Percentiles rank a stretch among this genome's conserved stretches.
Evolutionary conservation across 345 rosid genomes (phyloP).

Genomic region (Dovyalis caffra): DNA sequence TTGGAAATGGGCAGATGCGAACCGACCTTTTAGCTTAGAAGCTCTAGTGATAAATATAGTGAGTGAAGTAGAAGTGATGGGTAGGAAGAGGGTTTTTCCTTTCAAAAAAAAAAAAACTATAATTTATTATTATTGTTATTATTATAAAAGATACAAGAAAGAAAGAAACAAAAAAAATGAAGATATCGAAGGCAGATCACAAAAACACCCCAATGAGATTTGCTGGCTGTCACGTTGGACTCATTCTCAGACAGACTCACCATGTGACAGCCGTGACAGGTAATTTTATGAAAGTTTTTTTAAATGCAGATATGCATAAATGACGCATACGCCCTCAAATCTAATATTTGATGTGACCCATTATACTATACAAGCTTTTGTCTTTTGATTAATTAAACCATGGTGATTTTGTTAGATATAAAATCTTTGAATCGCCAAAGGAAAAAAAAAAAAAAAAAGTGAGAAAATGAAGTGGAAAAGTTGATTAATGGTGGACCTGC

Average conservation of each 20-base stretch:
- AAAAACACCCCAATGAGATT: neutral
- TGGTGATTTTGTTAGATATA: too few species aligned
- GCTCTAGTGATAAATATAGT: neutral
- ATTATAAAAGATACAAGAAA: neutral
- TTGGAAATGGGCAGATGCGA: neutral
- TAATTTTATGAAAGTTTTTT: neutral
- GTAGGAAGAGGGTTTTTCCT: neutral
- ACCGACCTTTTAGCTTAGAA: neutral
- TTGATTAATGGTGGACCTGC: too few species aligned
- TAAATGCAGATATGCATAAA: neutral
- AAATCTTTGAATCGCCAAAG: too few species aligned
- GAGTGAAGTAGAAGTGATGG: neutral
- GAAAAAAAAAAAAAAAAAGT: too few species aligned
- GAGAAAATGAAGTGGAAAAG: too few species aligned
- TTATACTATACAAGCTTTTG: too few species aligned
- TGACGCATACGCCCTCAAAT: neutral
- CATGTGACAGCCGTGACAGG: neutral
- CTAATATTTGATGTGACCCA: neutral
- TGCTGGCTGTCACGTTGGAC: neutral
- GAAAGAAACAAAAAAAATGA: neutral
- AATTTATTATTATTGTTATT: neutral
- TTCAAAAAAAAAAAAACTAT: too few species aligned
- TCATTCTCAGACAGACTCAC: neutral
- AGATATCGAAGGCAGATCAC: slow-evolving; percentile 4
- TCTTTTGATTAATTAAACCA: too few species aligned